Percentiles rank a stretch among this genome's conserved stretches.
Evolutionary conservation across 768 basidiomycete species (phyloP).

Genomic region (Cystobasidium ongulense): DNA sequence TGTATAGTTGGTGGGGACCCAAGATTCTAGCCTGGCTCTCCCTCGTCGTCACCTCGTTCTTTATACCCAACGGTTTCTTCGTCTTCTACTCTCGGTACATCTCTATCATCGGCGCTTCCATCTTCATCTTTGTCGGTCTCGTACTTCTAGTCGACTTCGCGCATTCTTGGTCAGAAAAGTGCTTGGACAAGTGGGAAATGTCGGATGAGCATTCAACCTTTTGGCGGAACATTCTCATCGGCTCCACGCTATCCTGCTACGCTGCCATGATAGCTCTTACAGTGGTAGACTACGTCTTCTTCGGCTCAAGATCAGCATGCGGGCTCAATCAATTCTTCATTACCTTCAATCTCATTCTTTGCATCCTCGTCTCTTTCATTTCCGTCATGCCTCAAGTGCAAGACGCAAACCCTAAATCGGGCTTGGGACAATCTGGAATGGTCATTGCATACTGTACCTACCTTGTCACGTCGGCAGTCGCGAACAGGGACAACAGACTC

Average conservation of each 20-base stretch:
- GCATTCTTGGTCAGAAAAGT: slow-evolving; percentile 95
- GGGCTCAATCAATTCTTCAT: slow-evolving; percentile 95
- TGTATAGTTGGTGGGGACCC: slow-evolving; percentile 89
- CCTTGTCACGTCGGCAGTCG: slow-evolving; percentile 83
- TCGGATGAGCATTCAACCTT: slow-evolving; percentile 70
- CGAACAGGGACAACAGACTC: slow-evolving; percentile 66
- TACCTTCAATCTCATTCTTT: slow-evolving; percentile 78
- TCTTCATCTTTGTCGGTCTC: slow-evolving; percentile 94
- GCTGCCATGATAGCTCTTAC: slow-evolving; percentile 74
- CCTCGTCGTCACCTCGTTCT: slow-evolving; percentile 72
- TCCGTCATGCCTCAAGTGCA: slow-evolving; percentile 80
- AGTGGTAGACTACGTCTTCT: slow-evolving; percentile 80
- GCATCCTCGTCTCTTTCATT: slow-evolving; percentile 67
- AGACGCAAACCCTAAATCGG: slow-evolving; percentile 84
- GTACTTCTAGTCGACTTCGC: slow-evolving; percentile 97
- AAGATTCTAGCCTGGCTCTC: slow-evolving; percentile 84
- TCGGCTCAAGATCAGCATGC: slow-evolving; percentile 68
- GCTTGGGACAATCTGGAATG: slow-evolving; percentile 89
- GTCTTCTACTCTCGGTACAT: slow-evolving; percentile 94
- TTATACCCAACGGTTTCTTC: slow-evolving; percentile 95
- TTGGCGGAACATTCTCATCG: slow-evolving; percentile 94
- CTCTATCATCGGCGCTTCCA: slow-evolving; percentile 77
- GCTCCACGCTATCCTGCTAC: slow-evolving; percentile 85
- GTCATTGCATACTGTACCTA: slow-evolving; percentile 98
- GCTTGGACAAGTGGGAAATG: slow-evolving; percentile 72